Evolutionary conservation across 2,329 filamentous ascomycete genomes (phyloP).

Genomic region (Coleophoma crateriformis): DNA sequence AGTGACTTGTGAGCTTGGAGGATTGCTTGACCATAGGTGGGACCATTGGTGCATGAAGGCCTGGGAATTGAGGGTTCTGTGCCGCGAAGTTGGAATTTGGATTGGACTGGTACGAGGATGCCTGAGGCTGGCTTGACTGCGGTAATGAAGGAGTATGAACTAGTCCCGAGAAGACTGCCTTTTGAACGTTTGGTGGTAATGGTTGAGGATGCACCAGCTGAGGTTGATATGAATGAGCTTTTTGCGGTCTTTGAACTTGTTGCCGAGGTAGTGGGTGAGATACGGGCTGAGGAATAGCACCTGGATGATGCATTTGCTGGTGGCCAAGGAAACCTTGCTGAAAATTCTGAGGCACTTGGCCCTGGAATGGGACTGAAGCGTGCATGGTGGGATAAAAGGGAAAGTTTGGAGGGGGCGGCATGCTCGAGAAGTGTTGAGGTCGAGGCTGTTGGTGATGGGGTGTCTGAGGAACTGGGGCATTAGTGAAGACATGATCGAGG

Average conservation of each 20-base stretch:
- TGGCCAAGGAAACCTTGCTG: constrained; percentile 1
- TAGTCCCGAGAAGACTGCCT: constrained; percentile 40
- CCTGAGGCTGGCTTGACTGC: constrained; percentile 21
- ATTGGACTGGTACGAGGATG: neutral
- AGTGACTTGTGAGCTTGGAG: constrained; percentile 34
- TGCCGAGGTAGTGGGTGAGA: constrained; percentile 7
- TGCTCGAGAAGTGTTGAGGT: constrained; percentile 37
- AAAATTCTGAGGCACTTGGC: constrained; percentile 9
- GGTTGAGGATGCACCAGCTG: constrained; percentile 29
- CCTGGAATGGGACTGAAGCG: constrained; percentile 18
- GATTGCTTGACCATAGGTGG: constrained; percentile 14
- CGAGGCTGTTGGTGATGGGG: constrained; percentile 53
- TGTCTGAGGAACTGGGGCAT: constrained; percentile 47
- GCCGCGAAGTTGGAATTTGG: constrained; percentile 2
- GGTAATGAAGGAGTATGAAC: constrained; percentile 24
- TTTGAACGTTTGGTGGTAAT: constrained; percentile 48
- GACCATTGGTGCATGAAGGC: constrained; percentile 20
- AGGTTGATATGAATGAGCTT: constrained; percentile 21
- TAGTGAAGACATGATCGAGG: constrained; percentile 44
- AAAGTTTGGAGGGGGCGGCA: constrained; percentile 44
- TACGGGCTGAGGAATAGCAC: neutral
- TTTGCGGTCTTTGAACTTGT: constrained; percentile 13
- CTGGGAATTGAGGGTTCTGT: constrained; percentile 19
- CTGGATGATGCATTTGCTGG: neutral
- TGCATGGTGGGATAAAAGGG: constrained; percentile 27